Conservation (phyloP, 345 rosid genomes). For the Rhizophora apiculata region DNA sequence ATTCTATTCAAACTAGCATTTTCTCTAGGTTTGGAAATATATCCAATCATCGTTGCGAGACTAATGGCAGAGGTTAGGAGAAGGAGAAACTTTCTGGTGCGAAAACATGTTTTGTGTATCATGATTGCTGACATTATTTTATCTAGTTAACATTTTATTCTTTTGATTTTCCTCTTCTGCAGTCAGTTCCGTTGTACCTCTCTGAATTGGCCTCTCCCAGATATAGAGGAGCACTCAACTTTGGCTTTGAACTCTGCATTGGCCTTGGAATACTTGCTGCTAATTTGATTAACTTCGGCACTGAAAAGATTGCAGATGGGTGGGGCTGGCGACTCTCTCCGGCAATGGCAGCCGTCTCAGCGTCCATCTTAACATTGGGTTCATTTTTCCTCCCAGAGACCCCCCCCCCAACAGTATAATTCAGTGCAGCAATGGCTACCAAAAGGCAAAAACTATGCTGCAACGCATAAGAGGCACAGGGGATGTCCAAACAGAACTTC, state of each 20-base stretch:
- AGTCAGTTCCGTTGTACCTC: conserved; percentile 83
- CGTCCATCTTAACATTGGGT: conserved; percentile 53
- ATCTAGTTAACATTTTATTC: not conserved
- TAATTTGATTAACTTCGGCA: conserved; percentile 54
- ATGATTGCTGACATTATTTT: too few relatives aligned
- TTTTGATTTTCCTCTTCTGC: conserved; percentile 3
- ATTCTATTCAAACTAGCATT: too few relatives aligned
- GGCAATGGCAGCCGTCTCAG: conserved; percentile 63
- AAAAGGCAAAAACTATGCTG: conserved; percentile 46
- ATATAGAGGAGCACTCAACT: conserved; percentile 73
- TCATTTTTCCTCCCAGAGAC: conserved; percentile 69
- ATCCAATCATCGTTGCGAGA: too few relatives aligned
- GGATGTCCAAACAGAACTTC: conserved; percentile 50
- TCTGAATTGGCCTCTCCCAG: conserved; percentile 82
- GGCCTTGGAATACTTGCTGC: conserved; percentile 59
- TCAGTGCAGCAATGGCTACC: conserved; percentile 34
- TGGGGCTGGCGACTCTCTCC: conserved; percentile 81
- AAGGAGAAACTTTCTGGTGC: too few relatives aligned
- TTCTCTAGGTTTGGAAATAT: too few relatives aligned
- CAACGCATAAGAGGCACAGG: conserved; percentile 54
- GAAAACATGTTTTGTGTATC: too few relatives aligned
- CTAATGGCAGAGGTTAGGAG: too few relatives aligned
- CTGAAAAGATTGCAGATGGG: conserved; percentile 54
- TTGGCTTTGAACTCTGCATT: conserved; percentile 60
- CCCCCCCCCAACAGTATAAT: conserved; percentile 61